A percentile compares a stretch with the other conserved stretches of the same genome.
phyloP scores from a whole-genome alignment of 108 stramenopile species.

The Stephanodiscus minutulus region DNA sequence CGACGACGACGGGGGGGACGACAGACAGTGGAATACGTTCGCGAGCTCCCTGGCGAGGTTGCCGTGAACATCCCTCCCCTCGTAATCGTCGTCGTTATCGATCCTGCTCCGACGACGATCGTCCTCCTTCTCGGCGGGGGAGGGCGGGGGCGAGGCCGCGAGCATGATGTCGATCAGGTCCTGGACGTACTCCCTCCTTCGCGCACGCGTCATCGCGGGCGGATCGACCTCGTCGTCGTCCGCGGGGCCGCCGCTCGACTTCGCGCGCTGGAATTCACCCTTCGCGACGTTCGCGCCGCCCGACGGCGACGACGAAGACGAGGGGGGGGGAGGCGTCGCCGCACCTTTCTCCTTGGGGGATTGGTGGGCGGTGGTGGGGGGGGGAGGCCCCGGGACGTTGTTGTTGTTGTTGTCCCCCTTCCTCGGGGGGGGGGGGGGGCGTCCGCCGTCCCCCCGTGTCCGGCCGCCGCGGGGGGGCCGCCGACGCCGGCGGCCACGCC shows the following conservation, averaged over 20 bases:
- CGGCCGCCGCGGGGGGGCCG: too few species aligned
- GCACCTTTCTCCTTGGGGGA: neutral
- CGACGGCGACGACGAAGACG: neutral
- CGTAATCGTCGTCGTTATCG: slow-evolving; percentile 12
- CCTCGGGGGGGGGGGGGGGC: neutral
- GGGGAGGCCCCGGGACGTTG: neutral
- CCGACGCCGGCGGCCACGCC: too few species aligned
- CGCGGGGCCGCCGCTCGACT: neutral
- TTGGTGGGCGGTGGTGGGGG: neutral
- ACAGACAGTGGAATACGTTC: slow-evolving; percentile 70
- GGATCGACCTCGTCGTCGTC: neutral
- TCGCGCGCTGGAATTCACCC: slow-evolving; percentile 14
- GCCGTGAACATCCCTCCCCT: slow-evolving; percentile 47
- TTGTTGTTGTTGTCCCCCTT: neutral
- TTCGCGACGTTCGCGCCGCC: slow-evolving; percentile 2
- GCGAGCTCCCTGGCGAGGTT: slow-evolving; percentile 80
- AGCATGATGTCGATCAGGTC: slow-evolving; percentile 77
- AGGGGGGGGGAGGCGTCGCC: neutral
- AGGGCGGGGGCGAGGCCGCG: slow-evolving; percentile 37
- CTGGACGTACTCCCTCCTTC: slow-evolving; percentile 63
- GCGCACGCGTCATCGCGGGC: slow-evolving; percentile 17
- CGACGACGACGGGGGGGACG: slow-evolving; percentile 43
- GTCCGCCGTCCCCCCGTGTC: neutral
- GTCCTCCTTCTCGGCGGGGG: too few species aligned
- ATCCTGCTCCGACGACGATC: neutral